phyloP scores from a whole-genome alignment of 306 rosid genomes.

The Vigna mungo region DNA sequence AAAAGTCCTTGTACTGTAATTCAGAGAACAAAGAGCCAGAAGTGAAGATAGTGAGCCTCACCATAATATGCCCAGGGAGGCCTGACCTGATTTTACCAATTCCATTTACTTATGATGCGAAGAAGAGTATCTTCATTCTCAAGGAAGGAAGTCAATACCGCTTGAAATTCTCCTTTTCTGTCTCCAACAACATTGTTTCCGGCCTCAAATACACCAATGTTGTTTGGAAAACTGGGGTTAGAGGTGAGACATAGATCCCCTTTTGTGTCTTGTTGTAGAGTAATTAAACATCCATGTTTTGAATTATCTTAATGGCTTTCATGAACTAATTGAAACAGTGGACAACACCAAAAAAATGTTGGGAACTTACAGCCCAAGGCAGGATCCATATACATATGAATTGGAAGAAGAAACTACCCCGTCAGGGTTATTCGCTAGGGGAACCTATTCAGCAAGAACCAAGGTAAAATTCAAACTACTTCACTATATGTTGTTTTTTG shows the following conservation, averaged over 20 bases:
- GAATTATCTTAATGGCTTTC: constrained; percentile 32
- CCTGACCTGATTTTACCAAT: constrained; percentile 69
- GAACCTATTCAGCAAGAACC: constrained; percentile 81
- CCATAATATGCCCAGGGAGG: constrained; percentile 66
- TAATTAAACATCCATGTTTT: not conserved
- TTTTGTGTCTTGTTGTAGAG: constrained; percentile 27
- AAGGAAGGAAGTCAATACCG: constrained; percentile 77
- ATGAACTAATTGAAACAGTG: constrained; percentile 60
- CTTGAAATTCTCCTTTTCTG: constrained; percentile 67
- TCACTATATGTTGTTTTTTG: not conserved
- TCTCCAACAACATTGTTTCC: constrained; percentile 76
- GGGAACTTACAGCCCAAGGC: constrained; percentile 87
- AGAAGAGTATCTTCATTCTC: constrained; percentile 65
- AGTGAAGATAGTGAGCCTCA: constrained; percentile 77
- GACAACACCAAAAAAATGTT: constrained; percentile 76
- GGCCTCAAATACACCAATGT: constrained; percentile 83
- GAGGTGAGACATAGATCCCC: constrained; percentile 51
- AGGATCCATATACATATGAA: constrained; percentile 70
- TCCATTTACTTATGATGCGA: constrained; percentile 61
- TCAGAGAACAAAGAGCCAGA: constrained; percentile 84
- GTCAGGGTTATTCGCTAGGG: constrained; percentile 82
- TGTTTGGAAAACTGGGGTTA: constrained; percentile 83
- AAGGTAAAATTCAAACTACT: constrained; percentile 55
- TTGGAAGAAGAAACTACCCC: constrained; percentile 87
- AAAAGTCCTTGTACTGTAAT: constrained; percentile 40